Percentiles rank a stretch among this genome's conserved stretches.
Conservation (phyloP, 331 rosid genomes). For the Quercus tomentella region DNA sequence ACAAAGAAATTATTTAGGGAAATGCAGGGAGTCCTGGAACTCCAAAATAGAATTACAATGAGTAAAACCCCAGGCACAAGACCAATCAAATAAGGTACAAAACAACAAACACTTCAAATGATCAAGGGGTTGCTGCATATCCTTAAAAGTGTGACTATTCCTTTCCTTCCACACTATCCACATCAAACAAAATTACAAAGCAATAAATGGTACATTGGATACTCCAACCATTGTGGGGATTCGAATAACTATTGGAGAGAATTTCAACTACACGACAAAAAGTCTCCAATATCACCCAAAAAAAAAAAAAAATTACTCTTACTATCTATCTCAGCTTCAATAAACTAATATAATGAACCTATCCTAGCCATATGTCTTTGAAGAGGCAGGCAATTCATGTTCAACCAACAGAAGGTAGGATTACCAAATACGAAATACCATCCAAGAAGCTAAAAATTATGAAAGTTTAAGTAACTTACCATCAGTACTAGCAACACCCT, state of each 20-base stretch:
- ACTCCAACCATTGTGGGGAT: not conserved
- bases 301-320: not conserved
- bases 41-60: no score
- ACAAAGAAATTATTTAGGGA: no score
- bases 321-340: not conserved
- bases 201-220: not conserved
- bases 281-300: not conserved
- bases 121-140: no score
- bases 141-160: no score
- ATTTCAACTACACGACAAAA: not conserved
- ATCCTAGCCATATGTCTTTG: not conserved
- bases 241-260: not conserved
- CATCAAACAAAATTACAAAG: not conserved
- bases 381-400: not conserved
- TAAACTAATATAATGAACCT: not conserved
- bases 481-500: conserved; percentile 96
- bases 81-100: no score
- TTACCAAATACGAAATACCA: not conserved
- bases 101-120: no score
- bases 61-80: no score
- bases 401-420: not conserved
- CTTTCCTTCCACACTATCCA: not conserved
- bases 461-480: conserved; percentile 45
- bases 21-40: no score
- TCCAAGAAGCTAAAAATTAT: not conserved